Percentiles rank a stretch among this genome's conserved stretches.
Evolutionary conservation across 768 basidiomycete genomes (phyloP).

Genomic region (Amanita pallidorosea): DNA sequence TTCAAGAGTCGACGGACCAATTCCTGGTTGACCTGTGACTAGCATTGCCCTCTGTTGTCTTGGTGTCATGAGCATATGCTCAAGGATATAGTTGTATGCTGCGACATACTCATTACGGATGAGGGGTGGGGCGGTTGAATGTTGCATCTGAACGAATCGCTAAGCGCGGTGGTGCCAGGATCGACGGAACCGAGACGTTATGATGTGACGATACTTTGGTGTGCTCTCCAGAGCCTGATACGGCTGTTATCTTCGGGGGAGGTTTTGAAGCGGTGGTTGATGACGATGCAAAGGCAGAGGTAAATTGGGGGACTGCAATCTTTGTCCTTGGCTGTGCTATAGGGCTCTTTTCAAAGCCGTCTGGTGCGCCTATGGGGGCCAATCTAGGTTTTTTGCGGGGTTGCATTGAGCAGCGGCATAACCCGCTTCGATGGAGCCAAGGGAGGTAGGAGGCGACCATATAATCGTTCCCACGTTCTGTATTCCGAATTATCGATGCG

Average conservation of each 20-base stretch:
- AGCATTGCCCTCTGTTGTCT: too few relatives aligned
- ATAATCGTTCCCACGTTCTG: too few relatives aligned
- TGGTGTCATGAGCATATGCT: too few relatives aligned
- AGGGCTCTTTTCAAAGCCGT: slow-evolving; percentile 2
- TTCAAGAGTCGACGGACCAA: slow-evolving; percentile 4
- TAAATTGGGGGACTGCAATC: slow-evolving; percentile 1
- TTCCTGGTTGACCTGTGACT: slow-evolving; percentile 8
- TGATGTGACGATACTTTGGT: too few relatives aligned
- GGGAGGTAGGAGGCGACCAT: too few relatives aligned
- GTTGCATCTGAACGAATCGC: neutral
- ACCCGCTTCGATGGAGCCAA: too few relatives aligned
- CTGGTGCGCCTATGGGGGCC: neutral
- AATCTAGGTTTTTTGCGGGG: slow-evolving; percentile 4
- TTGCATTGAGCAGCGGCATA: slow-evolving; percentile 2
- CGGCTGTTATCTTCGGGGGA: neutral
- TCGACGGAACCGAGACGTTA: neutral
- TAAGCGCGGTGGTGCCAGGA: neutral
- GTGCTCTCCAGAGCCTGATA: neutral
- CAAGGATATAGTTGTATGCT: too few relatives aligned
- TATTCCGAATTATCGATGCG: too few relatives aligned
- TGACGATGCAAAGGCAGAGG: neutral
- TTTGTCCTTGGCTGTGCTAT: slow-evolving; percentile 1
- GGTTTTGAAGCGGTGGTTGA: neutral
- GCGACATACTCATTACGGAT: too few relatives aligned
- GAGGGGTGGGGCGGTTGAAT: neutral